A percentile compares a stretch with the other conserved stretches of the same genome.
phyloP scores from a whole-genome alignment of 495 filamentous ascomycete species.

The Daldinia caldariorum region DNA sequence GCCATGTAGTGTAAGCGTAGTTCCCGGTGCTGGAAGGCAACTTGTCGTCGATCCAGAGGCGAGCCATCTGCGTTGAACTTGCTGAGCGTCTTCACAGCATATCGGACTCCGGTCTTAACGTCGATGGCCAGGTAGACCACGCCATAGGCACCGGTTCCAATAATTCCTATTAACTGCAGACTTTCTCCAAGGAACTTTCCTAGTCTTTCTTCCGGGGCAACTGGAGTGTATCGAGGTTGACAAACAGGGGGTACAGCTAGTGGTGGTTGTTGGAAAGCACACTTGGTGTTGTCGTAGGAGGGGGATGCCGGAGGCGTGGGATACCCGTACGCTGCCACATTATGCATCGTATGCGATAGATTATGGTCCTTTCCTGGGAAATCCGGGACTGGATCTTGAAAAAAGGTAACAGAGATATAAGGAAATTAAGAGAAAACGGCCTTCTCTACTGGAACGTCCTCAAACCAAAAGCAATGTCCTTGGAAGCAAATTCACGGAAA shows the following conservation, averaged over 20 bases:
- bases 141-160: constrained; percentile 95
- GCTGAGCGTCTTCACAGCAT: constrained; percentile 97
- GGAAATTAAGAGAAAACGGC: constrained; percentile 46
- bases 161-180: constrained; percentile 82
- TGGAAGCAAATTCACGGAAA: constrained; percentile 45
- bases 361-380: constrained; percentile 46
- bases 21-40: constrained; percentile 90
- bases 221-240: constrained; percentile 53
- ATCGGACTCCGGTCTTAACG: constrained; percentile 79
- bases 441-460: constrained; percentile 44
- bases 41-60: constrained; percentile 86
- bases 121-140: constrained; percentile 96
- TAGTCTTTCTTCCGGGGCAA: constrained; percentile 81
- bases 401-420: constrained; percentile 37
- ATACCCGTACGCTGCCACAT: constrained; percentile 63
- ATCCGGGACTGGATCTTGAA: constrained; percentile 29
- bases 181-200: constrained; percentile 84
- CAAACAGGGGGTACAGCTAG: constrained; percentile 45
- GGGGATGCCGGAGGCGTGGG: constrained; percentile 63
- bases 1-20: constrained; percentile 91
- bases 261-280: constrained; percentile 52
- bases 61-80: constrained; percentile 73
- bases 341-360: constrained; percentile 60
- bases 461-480: constrained; percentile 41
- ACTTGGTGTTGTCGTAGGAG: constrained; percentile 57